Evolutionary conservation across 2,329 filamentous ascomycete genomes (phyloP), one percentile per base, ranked within the genome.

Genomic region (Aspergillus sojae): DNA sequence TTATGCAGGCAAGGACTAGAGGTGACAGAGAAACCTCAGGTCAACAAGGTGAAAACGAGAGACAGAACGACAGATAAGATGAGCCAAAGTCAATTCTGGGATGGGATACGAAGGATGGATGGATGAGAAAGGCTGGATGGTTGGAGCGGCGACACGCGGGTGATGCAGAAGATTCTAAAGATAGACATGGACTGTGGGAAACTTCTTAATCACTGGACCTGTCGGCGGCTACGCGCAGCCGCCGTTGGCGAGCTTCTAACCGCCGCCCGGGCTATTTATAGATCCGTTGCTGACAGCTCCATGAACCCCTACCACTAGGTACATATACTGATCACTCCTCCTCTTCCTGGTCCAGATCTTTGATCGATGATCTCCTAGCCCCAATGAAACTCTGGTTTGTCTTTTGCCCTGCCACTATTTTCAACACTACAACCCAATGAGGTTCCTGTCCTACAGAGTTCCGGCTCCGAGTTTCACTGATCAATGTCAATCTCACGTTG

Each of bases 131-230:
- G 48, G 53, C 62, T 64, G 63, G 63, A 65, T 55, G 52, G 52
- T 55, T 55, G 48, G 48, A 52, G 48, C 48, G 57, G 68, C 64
- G 67, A 67, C 65, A 66, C 68, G 64, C 71, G 71, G 63, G 69
- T 69, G 62, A 67, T 71, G 63, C 71, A 74, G 68, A 74, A 68
- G 67, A 74, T 74, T 69, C 73, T 75, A 71, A 77, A 73, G 70
- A 75, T 74, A 74, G 71, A 69, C 62, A 57, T 46, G 43, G 36
- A 56, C 45, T 58, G 61, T 58, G 61, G 56, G 61, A 59, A 58
- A 57, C 52, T 55, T 55, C 52, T 55, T 21, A 55, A 55, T 36
- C 52, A 55, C 34, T 55, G 32, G 34, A 36, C 52, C 52, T 55
- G 52, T 55, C 52, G 53, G 60, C 64, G 61, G 58, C 54, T 57